phyloP scores from a whole-genome alignment of 352 stramenopile species.

The Globisporangium alternatum region DNA sequence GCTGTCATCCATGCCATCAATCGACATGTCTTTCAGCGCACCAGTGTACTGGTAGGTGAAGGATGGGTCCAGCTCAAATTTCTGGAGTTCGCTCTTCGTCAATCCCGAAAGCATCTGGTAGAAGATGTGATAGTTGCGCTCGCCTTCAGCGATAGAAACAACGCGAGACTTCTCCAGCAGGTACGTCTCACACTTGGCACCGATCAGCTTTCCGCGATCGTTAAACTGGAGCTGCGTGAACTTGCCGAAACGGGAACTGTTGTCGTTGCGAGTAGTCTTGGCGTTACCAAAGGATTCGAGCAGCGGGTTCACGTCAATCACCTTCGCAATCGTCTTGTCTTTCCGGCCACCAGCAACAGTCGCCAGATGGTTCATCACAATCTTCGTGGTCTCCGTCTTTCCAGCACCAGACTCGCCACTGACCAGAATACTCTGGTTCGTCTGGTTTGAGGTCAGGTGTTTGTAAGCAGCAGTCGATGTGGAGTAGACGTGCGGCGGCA shows the following conservation, averaged over 20 bases:
- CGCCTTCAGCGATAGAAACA: constrained; percentile 92
- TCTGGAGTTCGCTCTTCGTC: constrained; percentile 43
- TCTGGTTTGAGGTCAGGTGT: constrained; percentile 68
- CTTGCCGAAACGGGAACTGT: constrained; percentile 89
- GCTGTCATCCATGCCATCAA: constrained; percentile 81
- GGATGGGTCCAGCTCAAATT: constrained; percentile 61
- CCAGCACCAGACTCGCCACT: constrained; percentile 85
- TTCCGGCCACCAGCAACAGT: constrained; percentile 79
- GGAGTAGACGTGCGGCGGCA: constrained; percentile 82
- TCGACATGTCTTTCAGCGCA: constrained; percentile 69
- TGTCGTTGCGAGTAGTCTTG: constrained; percentile 93
- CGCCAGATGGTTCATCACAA: constrained; percentile 88
- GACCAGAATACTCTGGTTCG: constrained; percentile 88
- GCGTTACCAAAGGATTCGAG: constrained; percentile 94
- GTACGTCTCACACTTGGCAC: constrained; percentile 92
- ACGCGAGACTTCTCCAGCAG: constrained; percentile 96
- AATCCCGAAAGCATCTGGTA: constrained; percentile 91
- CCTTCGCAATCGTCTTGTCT: constrained; percentile 88
- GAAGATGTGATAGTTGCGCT: constrained; percentile 98
- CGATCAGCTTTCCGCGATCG: constrained; percentile 68
- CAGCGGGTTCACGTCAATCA: constrained; percentile 91
- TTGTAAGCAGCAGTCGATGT: constrained; percentile 86
- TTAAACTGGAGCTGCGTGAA: constrained; percentile 91
- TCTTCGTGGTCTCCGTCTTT: constrained; percentile 98
- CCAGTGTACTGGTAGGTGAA: constrained; percentile 78